Percentiles rank a stretch among this genome's conserved stretches.
Conservation (phyloP, 176 grass and related monocot genomes). For the Ensete ventricosum region DNA sequence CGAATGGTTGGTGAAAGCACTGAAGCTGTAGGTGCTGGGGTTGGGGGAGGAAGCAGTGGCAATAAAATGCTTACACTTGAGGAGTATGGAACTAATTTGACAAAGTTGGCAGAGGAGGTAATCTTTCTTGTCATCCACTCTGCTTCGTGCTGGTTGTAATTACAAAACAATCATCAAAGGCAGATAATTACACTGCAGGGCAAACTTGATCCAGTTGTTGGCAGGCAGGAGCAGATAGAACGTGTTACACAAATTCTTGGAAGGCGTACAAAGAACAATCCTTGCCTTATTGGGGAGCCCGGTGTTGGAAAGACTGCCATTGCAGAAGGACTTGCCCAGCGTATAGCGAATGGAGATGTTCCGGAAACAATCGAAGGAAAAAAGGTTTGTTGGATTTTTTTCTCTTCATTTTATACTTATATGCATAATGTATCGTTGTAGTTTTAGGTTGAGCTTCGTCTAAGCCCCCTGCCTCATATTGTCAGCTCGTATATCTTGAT, state of each 20-base stretch:
- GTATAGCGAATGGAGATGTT: constrained; percentile 76
- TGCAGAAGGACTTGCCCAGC: constrained; percentile 89
- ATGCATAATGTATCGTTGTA: background rate
- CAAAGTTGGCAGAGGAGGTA: constrained; percentile 95
- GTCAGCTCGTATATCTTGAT: no score
- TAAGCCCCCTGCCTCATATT: no score
- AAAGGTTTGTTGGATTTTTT: constrained; percentile 41
- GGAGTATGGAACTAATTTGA: constrained; percentile 96
- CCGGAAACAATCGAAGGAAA: constrained; percentile 99
- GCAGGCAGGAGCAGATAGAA: constrained; percentile 76
- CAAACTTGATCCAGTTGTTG: constrained; percentile 92
- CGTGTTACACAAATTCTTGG: constrained; percentile 92
- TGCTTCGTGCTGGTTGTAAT: background rate
- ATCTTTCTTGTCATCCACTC: background rate
- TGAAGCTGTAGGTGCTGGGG: constrained; percentile 80
- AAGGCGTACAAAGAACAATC: constrained; percentile 90
- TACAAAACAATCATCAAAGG: background rate
- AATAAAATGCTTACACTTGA: constrained; percentile 96
- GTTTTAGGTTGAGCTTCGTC: background rate
- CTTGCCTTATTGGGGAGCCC: constrained; percentile 87
- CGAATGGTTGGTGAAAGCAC: constrained; percentile 96
- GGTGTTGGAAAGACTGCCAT: constrained; percentile 98
- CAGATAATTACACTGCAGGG: constrained; percentile 32
- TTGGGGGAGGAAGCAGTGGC: constrained; percentile 82
- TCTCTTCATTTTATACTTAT: background rate